These are phyloP conservation scores for Boletus sp. DNA, from an alignment of 1,284 basidiomycete genomes.

Conservation along the genomic window DNA sequence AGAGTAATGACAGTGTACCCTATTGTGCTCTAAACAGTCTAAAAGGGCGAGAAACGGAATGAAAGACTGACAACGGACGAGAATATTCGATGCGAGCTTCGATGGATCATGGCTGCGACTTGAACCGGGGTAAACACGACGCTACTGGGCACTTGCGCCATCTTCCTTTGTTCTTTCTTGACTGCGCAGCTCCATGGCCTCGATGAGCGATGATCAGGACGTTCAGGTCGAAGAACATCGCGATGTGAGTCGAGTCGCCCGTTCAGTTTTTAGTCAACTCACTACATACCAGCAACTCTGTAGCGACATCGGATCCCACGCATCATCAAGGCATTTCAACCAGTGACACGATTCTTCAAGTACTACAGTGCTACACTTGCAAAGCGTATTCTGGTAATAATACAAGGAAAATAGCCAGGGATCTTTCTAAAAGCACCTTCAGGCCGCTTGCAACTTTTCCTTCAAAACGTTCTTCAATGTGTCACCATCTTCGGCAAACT, in stretches of 20 bases:
- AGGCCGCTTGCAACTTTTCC: constrained; percentile 58
- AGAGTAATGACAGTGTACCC: constrained; percentile 75
- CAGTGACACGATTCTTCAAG: too few species aligned
- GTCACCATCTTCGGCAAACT: constrained; percentile 92
- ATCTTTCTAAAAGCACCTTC: not conserved
- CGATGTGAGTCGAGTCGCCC: not conserved
- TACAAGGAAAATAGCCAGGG: not conserved
- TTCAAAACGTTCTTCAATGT: constrained; percentile 85
- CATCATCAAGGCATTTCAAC: too few species aligned
- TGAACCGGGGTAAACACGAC: constrained; percentile 40
- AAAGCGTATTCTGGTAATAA: not conserved
- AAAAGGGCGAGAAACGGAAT: not conserved
- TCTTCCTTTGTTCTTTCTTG: constrained; percentile 51
- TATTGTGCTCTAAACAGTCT: constrained; percentile 45
- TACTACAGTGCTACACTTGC: not conserved
- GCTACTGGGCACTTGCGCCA: constrained; percentile 29
- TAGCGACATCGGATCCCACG: too few species aligned
- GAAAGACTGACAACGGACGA: constrained; percentile 47
- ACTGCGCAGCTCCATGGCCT: constrained; percentile 22
- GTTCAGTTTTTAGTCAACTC: constrained; percentile 32
- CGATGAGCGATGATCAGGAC: constrained; percentile 40
- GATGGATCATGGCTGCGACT: constrained; percentile 38
- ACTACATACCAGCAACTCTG: too few species aligned
- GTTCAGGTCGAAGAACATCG: constrained; percentile 61
- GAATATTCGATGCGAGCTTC: constrained; percentile 50